phyloP scores from a whole-genome alignment of 441 rosid genomes.

The Adansonia grandidieri region DNA sequence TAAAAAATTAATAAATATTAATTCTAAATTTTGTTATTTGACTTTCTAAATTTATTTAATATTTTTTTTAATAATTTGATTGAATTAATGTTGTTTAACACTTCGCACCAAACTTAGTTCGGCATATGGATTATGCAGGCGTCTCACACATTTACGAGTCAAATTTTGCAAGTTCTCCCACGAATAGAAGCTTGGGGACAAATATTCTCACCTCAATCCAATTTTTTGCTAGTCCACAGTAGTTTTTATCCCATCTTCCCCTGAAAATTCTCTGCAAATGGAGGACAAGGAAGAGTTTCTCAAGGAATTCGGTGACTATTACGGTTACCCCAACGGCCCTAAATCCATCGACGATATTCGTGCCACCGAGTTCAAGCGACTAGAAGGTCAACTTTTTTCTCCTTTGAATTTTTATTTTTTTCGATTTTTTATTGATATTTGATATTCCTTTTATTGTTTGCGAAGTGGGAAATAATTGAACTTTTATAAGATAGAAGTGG shows the following conservation, averaged over 20 bases:
- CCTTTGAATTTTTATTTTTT: neutral
- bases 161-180: neutral
- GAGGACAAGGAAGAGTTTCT: conserved; percentile 65
- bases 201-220: too few species aligned
- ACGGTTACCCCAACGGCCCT: conserved; percentile 82
- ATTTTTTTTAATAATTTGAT: too few species aligned
- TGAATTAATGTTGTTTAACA: too few species aligned
- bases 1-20: too few species aligned
- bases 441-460: neutral
- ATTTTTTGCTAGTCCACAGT: neutral
- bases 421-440: neutral
- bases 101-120: too few species aligned
- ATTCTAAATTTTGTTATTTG: too few species aligned
- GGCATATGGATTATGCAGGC: neutral
- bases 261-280: conserved; percentile 11
- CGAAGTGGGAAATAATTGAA: neutral
- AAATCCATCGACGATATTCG: conserved; percentile 74
- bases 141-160: neutral
- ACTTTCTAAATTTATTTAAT: too few species aligned
- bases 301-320: conserved; percentile 63
- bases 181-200: neutral
- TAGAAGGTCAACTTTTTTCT: conserved; percentile 46
- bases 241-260: neutral
- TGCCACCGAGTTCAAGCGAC: conserved; percentile 79
- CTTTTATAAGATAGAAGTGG: neutral